phyloP scores from a whole-genome alignment of 2,329 filamentous ascomycete genomes.

The Chaetomium sp. region DNA sequence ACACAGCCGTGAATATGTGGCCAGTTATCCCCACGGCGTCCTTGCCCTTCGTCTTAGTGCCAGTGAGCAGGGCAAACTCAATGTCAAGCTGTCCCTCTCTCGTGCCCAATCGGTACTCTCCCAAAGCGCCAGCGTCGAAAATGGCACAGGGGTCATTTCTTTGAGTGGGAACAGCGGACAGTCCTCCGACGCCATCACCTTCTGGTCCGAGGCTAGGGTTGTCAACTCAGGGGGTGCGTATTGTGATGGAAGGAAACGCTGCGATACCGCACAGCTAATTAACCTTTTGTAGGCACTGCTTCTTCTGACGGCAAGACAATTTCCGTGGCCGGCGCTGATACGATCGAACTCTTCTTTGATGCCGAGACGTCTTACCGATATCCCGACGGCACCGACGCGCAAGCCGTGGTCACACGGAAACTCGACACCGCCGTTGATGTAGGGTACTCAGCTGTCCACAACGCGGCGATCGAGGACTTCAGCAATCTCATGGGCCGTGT shows the following conservation, averaged over 20 bases:
- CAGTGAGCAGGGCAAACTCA: neutral
- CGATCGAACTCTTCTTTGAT: conserved; percentile 1
- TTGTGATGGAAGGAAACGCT: neutral
- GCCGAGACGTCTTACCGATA: conserved; percentile 3
- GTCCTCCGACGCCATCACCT: neutral
- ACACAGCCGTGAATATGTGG: conserved; percentile 1
- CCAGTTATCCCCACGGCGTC: conserved; percentile 2
- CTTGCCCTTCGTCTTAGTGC: neutral
- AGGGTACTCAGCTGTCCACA: conserved; percentile 1
- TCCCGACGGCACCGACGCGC: neutral
- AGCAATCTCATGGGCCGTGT: neutral
- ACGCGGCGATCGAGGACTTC: conserved; percentile 1
- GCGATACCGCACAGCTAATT: neutral
- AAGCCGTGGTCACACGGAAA: neutral
- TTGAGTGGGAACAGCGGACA: conserved; percentile 1
- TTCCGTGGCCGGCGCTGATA: neutral
- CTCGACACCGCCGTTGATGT: neutral
- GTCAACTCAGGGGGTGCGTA: conserved; percentile 1
- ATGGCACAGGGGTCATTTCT: neutral
- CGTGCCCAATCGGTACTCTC: conserved; percentile 2
- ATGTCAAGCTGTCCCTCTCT: conserved; percentile 1
- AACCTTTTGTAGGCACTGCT: neutral
- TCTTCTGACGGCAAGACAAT: neutral
- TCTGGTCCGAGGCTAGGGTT: conserved; percentile 1
- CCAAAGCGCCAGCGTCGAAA: neutral